These are phyloP conservation scores for Blastosporella zonata DNA, from an alignment of 1,284 basidiomycete species.

Conservation along the genomic window DNA sequence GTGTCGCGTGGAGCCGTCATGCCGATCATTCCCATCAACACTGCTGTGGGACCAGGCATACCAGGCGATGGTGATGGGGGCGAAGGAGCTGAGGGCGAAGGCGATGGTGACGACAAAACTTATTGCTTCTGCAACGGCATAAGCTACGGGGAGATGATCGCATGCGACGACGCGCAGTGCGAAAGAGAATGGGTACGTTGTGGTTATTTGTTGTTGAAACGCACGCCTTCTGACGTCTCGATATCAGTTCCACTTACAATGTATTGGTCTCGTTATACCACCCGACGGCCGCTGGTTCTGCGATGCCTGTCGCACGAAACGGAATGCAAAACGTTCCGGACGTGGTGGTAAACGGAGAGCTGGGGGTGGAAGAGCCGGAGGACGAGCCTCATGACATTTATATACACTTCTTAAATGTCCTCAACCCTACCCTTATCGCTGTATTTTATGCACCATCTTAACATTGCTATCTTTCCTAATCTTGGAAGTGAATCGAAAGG, in stretches of 20 bases:
- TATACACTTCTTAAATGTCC: neutral
- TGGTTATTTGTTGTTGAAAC: conserved; percentile 5
- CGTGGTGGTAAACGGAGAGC: conserved; percentile 50
- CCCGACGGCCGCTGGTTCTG: conserved; percentile 86
- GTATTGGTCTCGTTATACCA: conserved; percentile 68
- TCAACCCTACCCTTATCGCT: conserved; percentile 5
- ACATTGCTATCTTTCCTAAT: conserved; percentile 4
- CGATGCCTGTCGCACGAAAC: conserved; percentile 58
- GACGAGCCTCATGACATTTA: conserved; percentile 17
- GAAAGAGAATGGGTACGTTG: conserved; percentile 89
- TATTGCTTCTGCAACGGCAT: conserved; percentile 90
- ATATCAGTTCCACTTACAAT: conserved; percentile 79
- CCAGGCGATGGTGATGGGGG: conserved; percentile 19
- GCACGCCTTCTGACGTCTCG: conserved; percentile 9
- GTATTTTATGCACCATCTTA: conserved; percentile 12
- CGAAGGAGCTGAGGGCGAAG: conserved; percentile 44
- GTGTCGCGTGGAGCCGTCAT: conserved; percentile 45
- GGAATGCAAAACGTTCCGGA: conserved; percentile 41
- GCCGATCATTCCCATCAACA: conserved; percentile 22
- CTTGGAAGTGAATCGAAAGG: neutral
- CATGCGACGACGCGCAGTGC: conserved; percentile 89
- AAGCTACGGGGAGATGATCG: conserved; percentile 97
- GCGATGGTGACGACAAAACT: conserved; percentile 66
- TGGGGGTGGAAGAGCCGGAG: conserved; percentile 30
- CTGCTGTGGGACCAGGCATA: conserved; percentile 18